A percentile compares a stretch with the other conserved stretches of the same genome.
Evolutionary conservation across 2,329 filamentous ascomycete genomes (phyloP).

Genomic region (Leptographium radiaticola): DNA sequence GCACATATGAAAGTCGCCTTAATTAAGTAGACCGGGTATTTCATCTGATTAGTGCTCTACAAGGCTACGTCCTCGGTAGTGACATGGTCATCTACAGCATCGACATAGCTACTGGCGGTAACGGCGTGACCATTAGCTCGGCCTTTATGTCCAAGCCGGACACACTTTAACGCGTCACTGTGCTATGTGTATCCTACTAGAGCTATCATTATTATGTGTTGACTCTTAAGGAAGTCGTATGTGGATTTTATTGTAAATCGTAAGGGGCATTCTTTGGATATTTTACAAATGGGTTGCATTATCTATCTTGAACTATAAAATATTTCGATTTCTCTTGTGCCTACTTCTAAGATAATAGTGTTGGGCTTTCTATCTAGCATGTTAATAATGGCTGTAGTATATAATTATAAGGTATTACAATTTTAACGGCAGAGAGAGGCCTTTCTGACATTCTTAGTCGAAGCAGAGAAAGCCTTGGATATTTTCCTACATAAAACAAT

Average conservation of each 20-base stretch:
- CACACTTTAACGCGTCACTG: not conserved
- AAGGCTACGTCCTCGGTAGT: not conserved
- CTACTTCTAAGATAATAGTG: too few relatives aligned
- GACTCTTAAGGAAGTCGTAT: not conserved
- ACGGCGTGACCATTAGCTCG: not conserved
- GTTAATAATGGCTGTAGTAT: not conserved
- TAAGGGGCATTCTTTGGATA: not conserved
- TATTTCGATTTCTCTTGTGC: too few relatives aligned
- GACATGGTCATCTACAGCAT: not conserved
- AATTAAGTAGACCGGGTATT: not conserved
- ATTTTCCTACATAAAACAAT: not conserved
- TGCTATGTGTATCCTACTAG: not conserved
- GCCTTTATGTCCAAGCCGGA: not conserved
- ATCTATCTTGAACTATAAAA: not conserved
- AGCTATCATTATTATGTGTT: not conserved
- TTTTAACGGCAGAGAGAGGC: not conserved
- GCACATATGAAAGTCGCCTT: not conserved
- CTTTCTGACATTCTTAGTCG: not conserved
- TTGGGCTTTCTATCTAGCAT: not conserved
- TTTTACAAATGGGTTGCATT: not conserved
- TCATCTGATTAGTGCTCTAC: not conserved
- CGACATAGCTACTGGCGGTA: not conserved
- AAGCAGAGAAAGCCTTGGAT: not conserved
- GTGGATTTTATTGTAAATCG: not conserved
- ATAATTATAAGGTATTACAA: not conserved